A percentile compares a stretch with the other conserved stretches of the same genome.
phyloP scores from a whole-genome alignment of 225 moss, liverwort and hornwort species.

The Pseudoscleropodium purum region DNA sequence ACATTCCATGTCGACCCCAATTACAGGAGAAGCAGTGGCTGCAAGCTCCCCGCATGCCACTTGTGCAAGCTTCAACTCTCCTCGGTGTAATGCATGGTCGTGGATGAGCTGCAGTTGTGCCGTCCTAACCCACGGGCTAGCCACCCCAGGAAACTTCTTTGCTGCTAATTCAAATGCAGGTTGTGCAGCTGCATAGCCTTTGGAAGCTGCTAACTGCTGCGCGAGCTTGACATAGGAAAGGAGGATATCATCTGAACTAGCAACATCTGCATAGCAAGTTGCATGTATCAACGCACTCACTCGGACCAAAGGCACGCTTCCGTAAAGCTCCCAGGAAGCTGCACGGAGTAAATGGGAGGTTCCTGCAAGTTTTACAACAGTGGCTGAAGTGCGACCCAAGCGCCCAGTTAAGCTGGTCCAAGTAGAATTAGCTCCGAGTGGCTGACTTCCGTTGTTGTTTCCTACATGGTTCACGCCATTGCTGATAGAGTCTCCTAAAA shows the following conservation, averaged over 20 bases:
- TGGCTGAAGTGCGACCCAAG: constrained; percentile 48
- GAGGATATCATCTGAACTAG: constrained; percentile 66
- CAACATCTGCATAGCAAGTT: constrained; percentile 72
- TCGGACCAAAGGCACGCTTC: constrained; percentile 62
- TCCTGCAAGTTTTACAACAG: constrained; percentile 76
- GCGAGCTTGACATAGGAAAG: constrained; percentile 84
- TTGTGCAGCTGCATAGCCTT: constrained; percentile 56
- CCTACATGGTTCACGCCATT: constrained; percentile 31
- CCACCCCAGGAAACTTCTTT: constrained; percentile 45
- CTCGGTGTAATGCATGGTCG: constrained; percentile 57
- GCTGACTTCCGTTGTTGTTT: constrained; percentile 35
- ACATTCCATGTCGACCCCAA: constrained; percentile 75
- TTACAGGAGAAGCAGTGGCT: constrained; percentile 60
- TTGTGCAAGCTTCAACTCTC: constrained; percentile 59
- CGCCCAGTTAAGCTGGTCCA: constrained; percentile 61
- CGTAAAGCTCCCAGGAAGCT: constrained; percentile 87
- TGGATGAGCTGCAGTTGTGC: constrained; percentile 53
- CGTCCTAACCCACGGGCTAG: constrained; percentile 62
- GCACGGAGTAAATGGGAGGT: constrained; percentile 80
- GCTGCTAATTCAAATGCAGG: constrained; percentile 48
- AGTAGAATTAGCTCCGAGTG: constrained; percentile 29
- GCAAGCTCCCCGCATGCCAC: constrained; percentile 70
- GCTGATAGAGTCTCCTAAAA: constrained; percentile 56
- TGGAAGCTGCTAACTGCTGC: constrained; percentile 54
- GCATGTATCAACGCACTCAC: constrained; percentile 65